Evolutionary conservation across 352 stramenopile species (phyloP), one percentile per base, ranked within the genome.

Genomic region (Phytophthora tubulina): DNA sequence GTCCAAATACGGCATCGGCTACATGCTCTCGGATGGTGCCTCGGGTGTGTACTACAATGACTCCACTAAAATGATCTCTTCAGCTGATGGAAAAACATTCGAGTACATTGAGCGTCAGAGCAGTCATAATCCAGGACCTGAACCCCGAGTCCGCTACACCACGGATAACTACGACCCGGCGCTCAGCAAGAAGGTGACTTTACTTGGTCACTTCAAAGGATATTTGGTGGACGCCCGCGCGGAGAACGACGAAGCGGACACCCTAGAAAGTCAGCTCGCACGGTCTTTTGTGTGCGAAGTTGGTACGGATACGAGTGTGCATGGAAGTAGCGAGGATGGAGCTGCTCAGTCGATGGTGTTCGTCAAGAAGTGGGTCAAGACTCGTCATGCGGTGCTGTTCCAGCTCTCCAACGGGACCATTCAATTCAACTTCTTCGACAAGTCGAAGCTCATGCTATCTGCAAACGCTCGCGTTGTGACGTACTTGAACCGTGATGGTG

Each of bases 11-110:
- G 98, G 98, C 55, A 92, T 99, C 59, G 98, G 97, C 53, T 99
- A 99, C 76, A 85, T 99, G 51, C 88, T 99, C 9, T 98, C 96
- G 54, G 97, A 99, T 83, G 96, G 97, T 48, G 94, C 78, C 35
- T 89, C 92, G 0, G 95, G 97, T 53, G 97, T 99, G 7, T 99
- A 99, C 76, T 99, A 99, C 67, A 99, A 99, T 74, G 98, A 99
- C 79, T 98, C 96, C 14, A 99, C 97, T 11, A 99, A 99, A 76
- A 97, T 98, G 35, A 91, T 99, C 48, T 80, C 97, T 8, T 93
- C 96, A n/a, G 61, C 93, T 2, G 76, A 97, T 52, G 88, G 88
- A 3, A 85, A 90, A 21, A 72, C 75, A 3, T 99, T 99, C 64
- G 85, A 99, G 68, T 99, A 99, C 80, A 90, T 99, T 63, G 97